Conservation (phyloP, 176 grass and related monocot species). For the Aegilops umbellulata region DNA sequence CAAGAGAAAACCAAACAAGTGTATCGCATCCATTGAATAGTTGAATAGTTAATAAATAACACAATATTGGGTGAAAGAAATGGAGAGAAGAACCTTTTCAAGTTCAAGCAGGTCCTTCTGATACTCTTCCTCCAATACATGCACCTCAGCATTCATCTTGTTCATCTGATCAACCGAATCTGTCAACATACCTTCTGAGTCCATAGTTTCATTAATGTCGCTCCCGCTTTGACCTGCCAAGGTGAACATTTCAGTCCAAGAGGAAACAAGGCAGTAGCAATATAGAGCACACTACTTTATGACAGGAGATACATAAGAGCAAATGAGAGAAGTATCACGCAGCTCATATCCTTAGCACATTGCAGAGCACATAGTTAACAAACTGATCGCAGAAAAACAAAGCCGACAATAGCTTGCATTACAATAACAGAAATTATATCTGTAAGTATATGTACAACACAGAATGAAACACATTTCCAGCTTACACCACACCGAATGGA, state of each 20-base stretch:
- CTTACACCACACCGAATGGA: neutral
- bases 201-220: neutral
- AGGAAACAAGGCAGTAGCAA: neutral
- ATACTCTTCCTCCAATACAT: slow-evolving; percentile 55
- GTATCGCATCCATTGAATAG: neutral
- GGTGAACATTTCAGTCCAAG: slow-evolving; percentile 22
- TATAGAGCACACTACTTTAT: neutral
- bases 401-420: neutral
- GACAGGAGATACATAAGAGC: neutral
- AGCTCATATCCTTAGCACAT: neutral
- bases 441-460: neutral
- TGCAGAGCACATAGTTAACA: neutral
- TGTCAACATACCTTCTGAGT: slow-evolving; percentile 42
- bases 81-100: slow-evolving; percentile 36
- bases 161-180: slow-evolving; percentile 40
- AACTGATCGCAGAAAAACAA: neutral
- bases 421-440: neutral
- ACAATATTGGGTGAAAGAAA: neutral
- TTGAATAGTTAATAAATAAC: neutral
- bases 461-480: neutral
- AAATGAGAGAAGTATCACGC: neutral
- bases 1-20: neutral
- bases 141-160: slow-evolving; percentile 39
- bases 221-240: slow-evolving; percentile 29
- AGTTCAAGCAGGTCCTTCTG: slow-evolving; percentile 43